Conservation (phyloP, 306 rosid genomes). For the Acacia confusa region DNA sequence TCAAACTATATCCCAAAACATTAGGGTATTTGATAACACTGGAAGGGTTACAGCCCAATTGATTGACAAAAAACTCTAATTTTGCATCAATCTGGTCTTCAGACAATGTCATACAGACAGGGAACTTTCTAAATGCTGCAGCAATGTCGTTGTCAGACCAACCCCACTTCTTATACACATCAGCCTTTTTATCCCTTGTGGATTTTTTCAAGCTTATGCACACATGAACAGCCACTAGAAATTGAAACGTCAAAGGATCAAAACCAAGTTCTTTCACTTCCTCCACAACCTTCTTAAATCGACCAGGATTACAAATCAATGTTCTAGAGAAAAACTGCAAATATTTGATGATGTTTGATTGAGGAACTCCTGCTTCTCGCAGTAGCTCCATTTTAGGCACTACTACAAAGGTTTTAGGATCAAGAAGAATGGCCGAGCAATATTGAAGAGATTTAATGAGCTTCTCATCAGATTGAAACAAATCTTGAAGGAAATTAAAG, state of each 20-base stretch:
- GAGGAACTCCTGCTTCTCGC: background rate
- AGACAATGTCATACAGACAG: background rate
- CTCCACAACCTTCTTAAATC: background rate
- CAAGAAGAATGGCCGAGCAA: background rate
- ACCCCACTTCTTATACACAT: slow-evolving; percentile 30
- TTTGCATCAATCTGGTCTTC: background rate
- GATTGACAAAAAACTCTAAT: background rate
- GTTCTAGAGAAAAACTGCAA: background rate
- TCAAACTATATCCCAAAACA: background rate
- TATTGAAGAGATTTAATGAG: background rate
- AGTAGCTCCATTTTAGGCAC: background rate
- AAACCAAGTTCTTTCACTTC: background rate
- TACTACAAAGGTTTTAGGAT: background rate
- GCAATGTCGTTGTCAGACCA: background rate
- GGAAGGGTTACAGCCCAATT: background rate
- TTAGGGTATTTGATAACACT: background rate
- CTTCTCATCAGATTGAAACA: slow-evolving; percentile 1
- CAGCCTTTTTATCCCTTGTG: background rate
- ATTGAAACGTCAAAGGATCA: background rate
- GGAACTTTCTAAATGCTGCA: background rate
- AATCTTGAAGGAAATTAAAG: background rate
- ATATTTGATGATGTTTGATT: background rate
- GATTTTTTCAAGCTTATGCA: background rate
- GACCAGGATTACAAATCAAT: background rate
- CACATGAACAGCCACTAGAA: background rate